These are phyloP conservation scores for Fusarium coicis DNA, from an alignment of 2,329 filamentous ascomycete genomes.

Conservation along the genomic window DNA sequence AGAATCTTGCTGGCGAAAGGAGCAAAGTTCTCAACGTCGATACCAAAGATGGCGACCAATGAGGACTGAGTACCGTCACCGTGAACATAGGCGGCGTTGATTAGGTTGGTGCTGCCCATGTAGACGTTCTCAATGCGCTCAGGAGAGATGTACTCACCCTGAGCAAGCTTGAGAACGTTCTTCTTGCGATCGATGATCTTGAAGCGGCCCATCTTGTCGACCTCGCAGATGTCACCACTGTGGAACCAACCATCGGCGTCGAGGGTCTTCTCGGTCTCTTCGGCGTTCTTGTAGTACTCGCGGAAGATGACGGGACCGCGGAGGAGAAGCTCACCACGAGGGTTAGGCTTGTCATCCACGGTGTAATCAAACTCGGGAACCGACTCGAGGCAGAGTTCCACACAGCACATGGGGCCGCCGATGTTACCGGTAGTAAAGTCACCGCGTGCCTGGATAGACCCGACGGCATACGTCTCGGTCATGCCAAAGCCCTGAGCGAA, in stretches of 20 bases:
- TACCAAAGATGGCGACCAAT: conserved; percentile 87
- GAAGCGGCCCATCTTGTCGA: conserved; percentile 88
- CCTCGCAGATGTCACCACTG: conserved; percentile 88
- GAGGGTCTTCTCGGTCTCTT: conserved; percentile 84
- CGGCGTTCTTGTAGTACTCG: conserved; percentile 90
- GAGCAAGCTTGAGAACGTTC: conserved; percentile 98
- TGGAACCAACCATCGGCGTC: conserved; percentile 96
- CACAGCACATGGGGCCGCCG: conserved; percentile 73
- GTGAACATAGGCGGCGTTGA: conserved; percentile 88
- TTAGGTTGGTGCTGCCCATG: conserved; percentile 80
- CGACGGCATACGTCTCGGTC: conserved; percentile 90
- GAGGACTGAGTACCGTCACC: conserved; percentile 85
- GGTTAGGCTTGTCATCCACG: conserved; percentile 85
- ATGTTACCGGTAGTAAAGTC: conserved; percentile 86
- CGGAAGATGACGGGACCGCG: conserved; percentile 83
- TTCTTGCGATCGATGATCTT: conserved; percentile 96
- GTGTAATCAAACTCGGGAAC: conserved; percentile 96
- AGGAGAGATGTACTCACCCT: conserved; percentile 97
- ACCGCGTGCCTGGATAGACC: conserved; percentile 72
- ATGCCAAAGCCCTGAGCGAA: conserved; percentile 92
- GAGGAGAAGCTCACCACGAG: conserved; percentile 89
- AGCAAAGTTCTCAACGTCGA: conserved; percentile 87
- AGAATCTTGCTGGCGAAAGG: conserved; percentile 82
- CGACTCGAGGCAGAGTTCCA: conserved; percentile 84
- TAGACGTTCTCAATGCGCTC: conserved; percentile 98